phyloP scores from a whole-genome alignment of 106 monocot species.

The Xerophyta viscosa region DNA sequence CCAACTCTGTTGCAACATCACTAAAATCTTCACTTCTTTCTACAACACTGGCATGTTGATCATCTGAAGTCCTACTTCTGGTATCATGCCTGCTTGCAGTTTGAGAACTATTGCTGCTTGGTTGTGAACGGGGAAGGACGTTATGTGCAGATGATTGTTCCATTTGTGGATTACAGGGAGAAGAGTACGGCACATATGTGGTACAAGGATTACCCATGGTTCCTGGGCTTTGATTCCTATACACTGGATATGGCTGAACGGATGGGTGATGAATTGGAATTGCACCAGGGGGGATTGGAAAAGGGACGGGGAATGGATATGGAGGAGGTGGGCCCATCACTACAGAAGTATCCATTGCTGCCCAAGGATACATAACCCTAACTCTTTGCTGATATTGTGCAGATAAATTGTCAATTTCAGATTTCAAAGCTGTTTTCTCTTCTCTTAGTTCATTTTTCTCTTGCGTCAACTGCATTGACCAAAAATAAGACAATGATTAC shows the following conservation, averaged over 20 bases:
- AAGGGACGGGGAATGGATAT: conserved; percentile 65
- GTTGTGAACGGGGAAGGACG: conserved; percentile 17
- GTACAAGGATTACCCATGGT: conserved; percentile 28
- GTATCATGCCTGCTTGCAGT: conserved; percentile 26
- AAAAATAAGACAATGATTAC: too few species aligned
- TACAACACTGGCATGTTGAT: conserved; percentile 10
- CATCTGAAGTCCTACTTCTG: conserved; percentile 32
- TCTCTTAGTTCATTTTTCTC: conserved; percentile 98
- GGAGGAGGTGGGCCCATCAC: conserved; percentile 46
- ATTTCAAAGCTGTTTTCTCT: conserved; percentile 71
- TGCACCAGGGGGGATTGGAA: conserved; percentile 54
- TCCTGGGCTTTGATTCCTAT: conserved; percentile 36
- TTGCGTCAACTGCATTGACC: conserved; percentile 78
- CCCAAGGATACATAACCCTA: conserved; percentile 71
- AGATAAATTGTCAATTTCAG: conserved; percentile 64
- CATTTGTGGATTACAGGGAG: conserved; percentile 26
- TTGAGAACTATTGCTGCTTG: conserved; percentile 31
- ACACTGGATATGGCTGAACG: conserved; percentile 72
- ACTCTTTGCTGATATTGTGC: conserved; percentile 74
- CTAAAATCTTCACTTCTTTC: conserved; percentile 50
- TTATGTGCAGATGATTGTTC: conserved; percentile 21
- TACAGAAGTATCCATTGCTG: conserved; percentile 57
- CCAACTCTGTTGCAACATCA: conserved; percentile 90
- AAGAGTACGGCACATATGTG: conserved; percentile 39
- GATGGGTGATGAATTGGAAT: conserved; percentile 52